Base-by-base conservation (phyloP, 805 yeast species). In the Zygoascus tannicola region DNA sequence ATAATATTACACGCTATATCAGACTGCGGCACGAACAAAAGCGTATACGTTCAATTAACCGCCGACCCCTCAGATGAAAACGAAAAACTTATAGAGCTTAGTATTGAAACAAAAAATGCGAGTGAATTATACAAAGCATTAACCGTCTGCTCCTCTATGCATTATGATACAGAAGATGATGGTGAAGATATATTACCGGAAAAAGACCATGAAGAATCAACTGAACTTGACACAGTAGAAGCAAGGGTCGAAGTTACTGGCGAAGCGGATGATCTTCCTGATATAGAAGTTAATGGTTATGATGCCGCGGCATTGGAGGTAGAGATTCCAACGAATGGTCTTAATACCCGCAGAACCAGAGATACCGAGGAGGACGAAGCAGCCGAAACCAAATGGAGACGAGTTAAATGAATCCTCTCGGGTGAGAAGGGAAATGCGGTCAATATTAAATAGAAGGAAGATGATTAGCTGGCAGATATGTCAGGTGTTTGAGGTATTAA, bases 1-100 rank as follows among this genome's bases (percentile, higher is more conserved):
- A 46, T 59, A 4, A 42, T 50, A 14, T 48, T 57, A n/a, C 60
- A 58, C 41, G 63, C 60, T 4, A 47, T 52, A 4, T 42, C 42
- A 18, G 30, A 26, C 30, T 7, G 30, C 10, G 12, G 12, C 12
- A 12, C 10, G 12, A 16, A 23, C 4, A 4, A 40, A 4, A 22
- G 32, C 14, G 32, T 56, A 10, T 53, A 58, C 41, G 26, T 56
- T 12, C 57, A 57, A 40, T 18, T 57, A 4, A 20, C 5, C n/a
- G 8, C 20, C 15, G 19, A n/a, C n/a, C 10, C 16, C 10, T 19
- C 26, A 5, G 22, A 21, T 7, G 22, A 40, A 2, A 45, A 32
- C 5, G 45, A 37, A n/a, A 28, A 20, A 5, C 15, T 45, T 15
- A 16, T 44, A 3, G 54, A 50, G 26, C n/a, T 52, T 26, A 40